Evolutionary conservation across 352 stramenopile genomes (phyloP).

Genomic region (Phytophthora hibernalis): DNA sequence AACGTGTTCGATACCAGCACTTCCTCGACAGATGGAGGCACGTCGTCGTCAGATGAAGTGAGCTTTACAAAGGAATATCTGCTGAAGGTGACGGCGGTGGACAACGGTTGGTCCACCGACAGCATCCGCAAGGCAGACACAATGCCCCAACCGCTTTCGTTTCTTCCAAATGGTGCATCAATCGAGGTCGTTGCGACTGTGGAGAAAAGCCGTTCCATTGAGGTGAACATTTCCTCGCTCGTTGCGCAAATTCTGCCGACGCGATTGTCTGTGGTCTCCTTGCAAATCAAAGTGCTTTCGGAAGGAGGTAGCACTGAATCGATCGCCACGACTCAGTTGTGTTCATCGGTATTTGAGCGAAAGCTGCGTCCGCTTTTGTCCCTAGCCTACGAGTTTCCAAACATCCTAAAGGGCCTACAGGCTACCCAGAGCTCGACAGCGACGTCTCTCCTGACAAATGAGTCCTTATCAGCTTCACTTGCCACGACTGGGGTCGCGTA

Average conservation of each 20-base stretch:
- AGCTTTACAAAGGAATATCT: slow-evolving; percentile 57
- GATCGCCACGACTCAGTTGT: slow-evolving; percentile 56
- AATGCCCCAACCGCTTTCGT: slow-evolving; percentile 31
- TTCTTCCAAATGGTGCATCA: slow-evolving; percentile 27
- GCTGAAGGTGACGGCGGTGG: slow-evolving; percentile 53
- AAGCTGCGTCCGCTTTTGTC: slow-evolving; percentile 53
- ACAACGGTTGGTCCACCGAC: slow-evolving; percentile 54
- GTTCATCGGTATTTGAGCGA: slow-evolving; percentile 69
- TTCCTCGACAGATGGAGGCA: slow-evolving; percentile 3
- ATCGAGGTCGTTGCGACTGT: slow-evolving; percentile 50
- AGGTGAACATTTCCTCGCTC: slow-evolving; percentile 63
- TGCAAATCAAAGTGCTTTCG: slow-evolving; percentile 61
- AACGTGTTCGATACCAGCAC: slow-evolving; percentile 42
- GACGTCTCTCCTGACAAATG: slow-evolving; percentile 1
- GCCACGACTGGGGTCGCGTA: slow-evolving; percentile 40
- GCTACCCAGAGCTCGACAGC: slow-evolving; percentile 54
- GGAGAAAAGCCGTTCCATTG: slow-evolving; percentile 54
- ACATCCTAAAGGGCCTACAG: slow-evolving; percentile 34
- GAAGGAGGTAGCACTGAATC: slow-evolving; percentile 34
- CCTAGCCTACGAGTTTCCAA: slow-evolving; percentile 57
- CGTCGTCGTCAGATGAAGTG: slow-evolving; percentile 3
- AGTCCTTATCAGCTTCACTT: slow-evolving; percentile 24
- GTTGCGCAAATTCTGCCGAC: slow-evolving; percentile 47
- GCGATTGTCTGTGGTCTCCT: slow-evolving; percentile 48
- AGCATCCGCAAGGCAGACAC: slow-evolving; percentile 24